A percentile compares a stretch with the other conserved stretches of the same genome.
These are phyloP conservation scores for Entomortierella beljakovae DNA, from an alignment of 192 early-diverging fungal genomes.

Conservation along the genomic window DNA sequence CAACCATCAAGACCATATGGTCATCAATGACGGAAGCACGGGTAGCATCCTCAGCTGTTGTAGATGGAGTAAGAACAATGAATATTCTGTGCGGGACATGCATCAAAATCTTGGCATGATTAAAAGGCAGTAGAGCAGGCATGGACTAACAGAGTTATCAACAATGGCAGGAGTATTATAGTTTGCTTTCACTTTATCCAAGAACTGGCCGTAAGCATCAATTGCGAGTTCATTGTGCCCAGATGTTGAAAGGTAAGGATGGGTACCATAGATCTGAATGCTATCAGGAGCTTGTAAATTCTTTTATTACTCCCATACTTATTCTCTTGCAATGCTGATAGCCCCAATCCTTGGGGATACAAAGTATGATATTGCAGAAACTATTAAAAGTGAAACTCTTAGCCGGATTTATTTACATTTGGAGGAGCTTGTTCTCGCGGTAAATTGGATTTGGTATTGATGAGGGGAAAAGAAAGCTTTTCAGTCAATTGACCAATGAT, in stretches of 20 bases:
- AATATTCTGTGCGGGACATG: too few relatives aligned
- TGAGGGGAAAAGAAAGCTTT: background rate
- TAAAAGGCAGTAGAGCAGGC: background rate
- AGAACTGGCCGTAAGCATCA: slow-evolving; percentile 42
- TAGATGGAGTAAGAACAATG: background rate
- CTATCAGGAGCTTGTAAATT: background rate
- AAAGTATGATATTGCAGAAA: slow-evolving; percentile 4
- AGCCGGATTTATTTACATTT: slow-evolving; percentile 20
- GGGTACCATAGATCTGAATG: background rate
- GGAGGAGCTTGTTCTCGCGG: slow-evolving; percentile 15
- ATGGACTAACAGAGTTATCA: background rate
- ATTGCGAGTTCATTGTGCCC: slow-evolving; percentile 34
- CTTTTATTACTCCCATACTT: background rate
- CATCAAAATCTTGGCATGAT: too few relatives aligned
- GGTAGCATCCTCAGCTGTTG: background rate
- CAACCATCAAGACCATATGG: background rate
- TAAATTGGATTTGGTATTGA: background rate
- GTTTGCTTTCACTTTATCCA: slow-evolving; percentile 21
- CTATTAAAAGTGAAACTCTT: too few relatives aligned
- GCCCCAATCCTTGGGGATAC: slow-evolving; percentile 28
- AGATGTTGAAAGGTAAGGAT: slow-evolving; percentile 18
- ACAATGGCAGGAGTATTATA: slow-evolving; percentile 5
- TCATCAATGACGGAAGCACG: background rate
- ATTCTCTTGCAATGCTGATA: background rate
- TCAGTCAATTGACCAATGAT: background rate